Evolutionary conservation across 306 rosid species (phyloP), one percentile per base, ranked within the genome.

Genomic region (Amphicarpaea edgeworthii): DNA sequence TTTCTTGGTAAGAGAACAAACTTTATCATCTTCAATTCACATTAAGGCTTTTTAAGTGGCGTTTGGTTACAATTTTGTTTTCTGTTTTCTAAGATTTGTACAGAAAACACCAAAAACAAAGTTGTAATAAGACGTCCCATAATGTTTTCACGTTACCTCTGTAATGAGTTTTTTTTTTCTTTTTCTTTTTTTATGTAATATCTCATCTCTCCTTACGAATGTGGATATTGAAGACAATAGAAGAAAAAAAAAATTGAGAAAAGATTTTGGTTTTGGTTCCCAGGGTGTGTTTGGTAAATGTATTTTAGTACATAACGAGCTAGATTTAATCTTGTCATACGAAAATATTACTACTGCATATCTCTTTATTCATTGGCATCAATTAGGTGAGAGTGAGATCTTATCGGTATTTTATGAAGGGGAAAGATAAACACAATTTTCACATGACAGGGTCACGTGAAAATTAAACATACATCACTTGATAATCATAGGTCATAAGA

Each of bases 1-100:
- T 94, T 94, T 72, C 62, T 94, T 0, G 97, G 98, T 94, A 93
- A 68, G 77, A 15, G 4, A 43, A 47, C 16, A 37, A 20, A 58
- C 14, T 54, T 32, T 19, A n/a, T 57, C 54, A 14, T 59, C 40
- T 59, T 28, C 32, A 32, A 73, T 53, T 45, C 9, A 9, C 8
- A 53, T 47, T 30, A 21, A 28, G 14, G 43, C 57, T 61, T 64
- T 26, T 53, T 68, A 49, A n/a, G n/a, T n/a, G n/a, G n/a, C n/a
- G n/a, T n/a, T n/a, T n/a, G n/a, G n/a, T n/a, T n/a, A n/a, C n/a
- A n/a, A n/a, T n/a, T n/a, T n/a, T n/a, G n/a, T n/a, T n/a, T n/a
- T n/a, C n/a, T n/a, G n/a, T n/a, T n/a, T n/a, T n/a, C n/a, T n/a
- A n/a, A n/a, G n/a, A n/a, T n/a, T n/a, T n/a, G n/a, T n/a, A n/a